These are phyloP conservation scores for Saccharomycopsis fodiens DNA, from an alignment of 805 yeast genomes.

Conservation along the genomic window DNA sequence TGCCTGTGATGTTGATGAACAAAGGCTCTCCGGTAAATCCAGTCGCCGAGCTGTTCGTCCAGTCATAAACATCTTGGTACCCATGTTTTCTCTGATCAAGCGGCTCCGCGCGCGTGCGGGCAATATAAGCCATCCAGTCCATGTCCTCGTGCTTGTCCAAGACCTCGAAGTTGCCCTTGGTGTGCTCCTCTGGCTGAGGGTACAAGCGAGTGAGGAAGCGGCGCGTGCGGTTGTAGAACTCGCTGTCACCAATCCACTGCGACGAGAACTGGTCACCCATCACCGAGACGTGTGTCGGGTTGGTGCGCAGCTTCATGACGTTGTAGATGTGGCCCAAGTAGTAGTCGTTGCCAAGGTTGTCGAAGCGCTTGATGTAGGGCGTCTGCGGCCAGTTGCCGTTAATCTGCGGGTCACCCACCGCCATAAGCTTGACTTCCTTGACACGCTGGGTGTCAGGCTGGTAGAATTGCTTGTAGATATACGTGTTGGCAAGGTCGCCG, in stretches of 20 bases:
- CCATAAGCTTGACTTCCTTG: slow-evolving; percentile 55
- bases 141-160: slow-evolving; percentile 42
- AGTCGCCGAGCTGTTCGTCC: slow-evolving; percentile 39
- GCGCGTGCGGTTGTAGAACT: slow-evolving; percentile 71
- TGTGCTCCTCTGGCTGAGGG: slow-evolving; percentile 47
- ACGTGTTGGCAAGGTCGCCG: slow-evolving; percentile 22
- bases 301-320: slow-evolving; percentile 52
- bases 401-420: slow-evolving; percentile 96
- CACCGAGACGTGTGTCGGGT: slow-evolving; percentile 78
- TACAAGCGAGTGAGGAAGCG: slow-evolving; percentile 68
- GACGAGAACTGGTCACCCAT: slow-evolving; percentile 91
- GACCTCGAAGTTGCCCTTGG: slow-evolving; percentile 40
- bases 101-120: slow-evolving; percentile 26
- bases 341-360: slow-evolving; percentile 83
- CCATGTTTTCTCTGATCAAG: slow-evolving; percentile 37
- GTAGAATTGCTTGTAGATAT: slow-evolving; percentile 24
- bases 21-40: slow-evolving; percentile 45
- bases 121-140: slow-evolving; percentile 44
- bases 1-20: slow-evolving; percentile 82
- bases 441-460: slow-evolving; percentile 21
- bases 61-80: slow-evolving; percentile 55
- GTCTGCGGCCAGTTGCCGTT: slow-evolving; percentile 78
- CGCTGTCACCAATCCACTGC: slow-evolving; percentile 90
- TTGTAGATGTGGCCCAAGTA: slow-evolving; percentile 78
- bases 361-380: slow-evolving; percentile 64